These are phyloP conservation scores for Trichosporon asahii DNA, from an alignment of 1,284 basidiomycete species.

Conservation along the genomic window DNA sequence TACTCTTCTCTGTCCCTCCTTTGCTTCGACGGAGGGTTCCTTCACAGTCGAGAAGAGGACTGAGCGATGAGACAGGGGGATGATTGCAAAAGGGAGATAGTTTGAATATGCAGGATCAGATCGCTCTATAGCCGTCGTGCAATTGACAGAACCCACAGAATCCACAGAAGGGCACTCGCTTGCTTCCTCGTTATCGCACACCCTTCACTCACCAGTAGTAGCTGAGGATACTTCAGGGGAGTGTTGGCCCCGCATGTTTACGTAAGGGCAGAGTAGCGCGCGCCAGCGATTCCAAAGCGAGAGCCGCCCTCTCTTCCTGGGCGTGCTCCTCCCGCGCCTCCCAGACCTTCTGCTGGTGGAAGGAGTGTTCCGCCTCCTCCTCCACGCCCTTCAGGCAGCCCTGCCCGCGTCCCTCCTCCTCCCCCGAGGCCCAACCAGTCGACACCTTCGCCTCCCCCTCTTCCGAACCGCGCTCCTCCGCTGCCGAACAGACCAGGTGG, in stretches of 20 bases:
- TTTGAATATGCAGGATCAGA: background rate
- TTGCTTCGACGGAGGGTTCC: no score
- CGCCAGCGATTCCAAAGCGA: conserved; percentile 54
- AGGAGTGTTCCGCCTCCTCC: conserved; percentile 14
- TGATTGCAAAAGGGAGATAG: background rate
- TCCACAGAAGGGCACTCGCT: background rate
- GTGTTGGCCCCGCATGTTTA: background rate
- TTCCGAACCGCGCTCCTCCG: conserved; percentile 50
- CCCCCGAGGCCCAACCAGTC: background rate
- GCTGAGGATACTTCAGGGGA: background rate
- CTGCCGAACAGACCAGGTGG: conserved; percentile 41
- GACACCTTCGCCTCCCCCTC: conserved; percentile 26
- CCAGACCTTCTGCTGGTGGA: conserved; percentile 45
- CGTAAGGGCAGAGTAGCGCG: no score
- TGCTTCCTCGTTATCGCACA: background rate
- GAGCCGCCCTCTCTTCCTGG: conserved; percentile 66
- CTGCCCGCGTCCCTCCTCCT: background rate
- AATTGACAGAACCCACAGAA: background rate
- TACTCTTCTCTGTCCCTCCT: no score
- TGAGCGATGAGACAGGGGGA: no score
- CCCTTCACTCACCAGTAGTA: background rate
- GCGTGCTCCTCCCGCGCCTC: conserved; percentile 43
- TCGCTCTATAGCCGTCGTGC: background rate
- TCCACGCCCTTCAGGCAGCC: background rate
- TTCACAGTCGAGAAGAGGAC: no score